Percentiles rank a stretch among this genome's conserved stretches.
Conservation (phyloP, 331 rosid genomes). For the Prunus yedoensis region DNA sequence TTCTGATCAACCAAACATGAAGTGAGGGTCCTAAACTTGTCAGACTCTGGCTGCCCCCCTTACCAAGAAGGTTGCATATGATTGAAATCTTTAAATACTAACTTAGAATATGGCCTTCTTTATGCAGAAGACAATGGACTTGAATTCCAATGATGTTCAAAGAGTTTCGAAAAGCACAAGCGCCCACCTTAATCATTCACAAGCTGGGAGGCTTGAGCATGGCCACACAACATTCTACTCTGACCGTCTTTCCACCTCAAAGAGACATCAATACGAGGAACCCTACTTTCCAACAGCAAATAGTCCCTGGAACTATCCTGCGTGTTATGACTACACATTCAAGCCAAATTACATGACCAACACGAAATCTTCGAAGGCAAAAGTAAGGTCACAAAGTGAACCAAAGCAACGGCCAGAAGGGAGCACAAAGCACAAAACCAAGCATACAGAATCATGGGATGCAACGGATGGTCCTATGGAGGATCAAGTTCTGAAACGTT, state of each 20-base stretch:
- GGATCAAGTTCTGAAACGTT: slow-evolving; percentile 40
- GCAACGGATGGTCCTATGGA: slow-evolving; percentile 8
- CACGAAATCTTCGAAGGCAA: slow-evolving; percentile 74
- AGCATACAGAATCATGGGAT: slow-evolving; percentile 32
- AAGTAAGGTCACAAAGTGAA: slow-evolving; percentile 77
- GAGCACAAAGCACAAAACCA: slow-evolving; percentile 34
- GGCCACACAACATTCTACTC: slow-evolving; percentile 38
- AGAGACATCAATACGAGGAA: slow-evolving; percentile 30
- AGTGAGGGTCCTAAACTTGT: too few relatives aligned
- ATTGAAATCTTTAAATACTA: too few relatives aligned
- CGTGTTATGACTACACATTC: slow-evolving; percentile 32
- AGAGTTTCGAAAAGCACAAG: slow-evolving; percentile 45
- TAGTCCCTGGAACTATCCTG: slow-evolving; percentile 34
- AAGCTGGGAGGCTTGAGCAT: slow-evolving; percentile 32
- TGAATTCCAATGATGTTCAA: slow-evolving; percentile 36
- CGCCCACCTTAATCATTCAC: slow-evolving; percentile 41
- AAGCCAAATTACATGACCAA: slow-evolving; percentile 71
- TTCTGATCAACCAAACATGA: slow-evolving; percentile 3
- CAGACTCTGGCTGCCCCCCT: too few relatives aligned
- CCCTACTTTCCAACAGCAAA: slow-evolving; percentile 26
- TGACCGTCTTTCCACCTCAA: slow-evolving; percentile 36
- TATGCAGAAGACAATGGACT: slow-evolving; percentile 41
- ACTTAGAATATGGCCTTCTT: slow-evolving; percentile 6
- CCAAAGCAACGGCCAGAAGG: slow-evolving; percentile 75
- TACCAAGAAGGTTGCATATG: too few relatives aligned